Conservation (phyloP, 495 filamentous ascomycete species). For the Daldinia bambusicola region DNA sequence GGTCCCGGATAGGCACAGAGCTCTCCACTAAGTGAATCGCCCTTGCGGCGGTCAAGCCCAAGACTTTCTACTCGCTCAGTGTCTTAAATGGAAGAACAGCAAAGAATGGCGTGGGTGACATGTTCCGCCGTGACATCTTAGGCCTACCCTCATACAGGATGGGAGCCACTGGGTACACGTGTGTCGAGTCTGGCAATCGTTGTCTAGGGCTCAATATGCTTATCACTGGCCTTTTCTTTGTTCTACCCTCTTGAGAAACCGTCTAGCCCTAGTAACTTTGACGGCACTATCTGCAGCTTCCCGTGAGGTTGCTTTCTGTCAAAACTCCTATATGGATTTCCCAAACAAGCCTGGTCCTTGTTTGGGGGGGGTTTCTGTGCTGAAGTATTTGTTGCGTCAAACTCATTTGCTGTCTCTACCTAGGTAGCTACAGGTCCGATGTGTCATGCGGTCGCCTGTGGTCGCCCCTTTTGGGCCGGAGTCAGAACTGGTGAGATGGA, state of each 20-base stretch:
- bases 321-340: slow-evolving; percentile 52
- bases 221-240: slow-evolving; percentile 55
- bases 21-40: slow-evolving; percentile 45
- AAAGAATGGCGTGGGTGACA: slow-evolving; percentile 40
- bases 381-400: slow-evolving; percentile 61
- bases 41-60: slow-evolving; percentile 53
- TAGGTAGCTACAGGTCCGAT: slow-evolving; percentile 51
- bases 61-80: slow-evolving; percentile 41
- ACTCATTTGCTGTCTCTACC: slow-evolving; percentile 59
- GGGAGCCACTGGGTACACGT: slow-evolving; percentile 53
- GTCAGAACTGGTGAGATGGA: slow-evolving; percentile 49
- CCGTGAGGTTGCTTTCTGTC: slow-evolving; percentile 57
- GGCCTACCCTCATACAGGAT: slow-evolving; percentile 37
- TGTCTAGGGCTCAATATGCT: slow-evolving; percentile 51
- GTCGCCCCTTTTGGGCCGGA: slow-evolving; percentile 54
- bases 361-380: slow-evolving; percentile 51
- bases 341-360: slow-evolving; percentile 60
- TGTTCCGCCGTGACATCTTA: slow-evolving; percentile 38
- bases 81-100: slow-evolving; percentile 43
- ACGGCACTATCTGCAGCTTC: slow-evolving; percentile 64
- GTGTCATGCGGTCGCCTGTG: slow-evolving; percentile 58
- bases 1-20: slow-evolving; percentile 52
- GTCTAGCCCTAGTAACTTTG: slow-evolving; percentile 49
- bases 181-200: slow-evolving; percentile 61
- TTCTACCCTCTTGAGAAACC: slow-evolving; percentile 53